Evolutionary conservation across 2,329 filamentous ascomycete species (phyloP).

Genomic region (Hymenotorrendiella dingleyae): DNA sequence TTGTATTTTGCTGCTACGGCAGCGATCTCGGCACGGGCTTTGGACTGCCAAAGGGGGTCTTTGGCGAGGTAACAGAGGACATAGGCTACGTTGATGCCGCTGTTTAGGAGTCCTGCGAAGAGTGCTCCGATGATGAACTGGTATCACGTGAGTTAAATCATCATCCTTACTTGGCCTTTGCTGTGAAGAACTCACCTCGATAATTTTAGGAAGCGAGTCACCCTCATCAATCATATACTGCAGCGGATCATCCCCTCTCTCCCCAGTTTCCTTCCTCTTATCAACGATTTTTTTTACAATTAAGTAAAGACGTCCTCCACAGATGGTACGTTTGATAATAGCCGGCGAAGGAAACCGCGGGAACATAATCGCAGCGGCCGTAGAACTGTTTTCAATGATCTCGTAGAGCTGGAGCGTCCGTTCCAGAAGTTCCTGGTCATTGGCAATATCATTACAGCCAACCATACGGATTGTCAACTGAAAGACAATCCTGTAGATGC

Average conservation of each 20-base stretch:
- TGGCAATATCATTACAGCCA: conserved; percentile 5
- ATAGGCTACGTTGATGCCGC: conserved; percentile 5
- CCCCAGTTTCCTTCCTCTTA: background rate
- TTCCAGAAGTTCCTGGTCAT: conserved; percentile 2
- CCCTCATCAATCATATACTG: conserved; percentile 5
- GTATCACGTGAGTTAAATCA: too few relatives aligned
- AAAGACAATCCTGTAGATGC: conserved; percentile 5
- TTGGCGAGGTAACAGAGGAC: conserved; percentile 36
- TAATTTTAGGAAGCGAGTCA: background rate
- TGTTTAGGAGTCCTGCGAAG: conserved; percentile 3
- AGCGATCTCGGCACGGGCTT: conserved; percentile 43
- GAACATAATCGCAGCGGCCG: conserved; percentile 1
- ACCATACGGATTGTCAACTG: conserved; percentile 8
- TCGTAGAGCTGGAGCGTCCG: conserved; percentile 3
- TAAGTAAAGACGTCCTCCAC: conserved; percentile 1
- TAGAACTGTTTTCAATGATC: conserved; percentile 2
- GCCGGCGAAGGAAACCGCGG: conserved; percentile 3
- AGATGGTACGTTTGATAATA: conserved; percentile 6
- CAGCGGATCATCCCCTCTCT: conserved; percentile 3
- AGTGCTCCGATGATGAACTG: conserved; percentile 4
- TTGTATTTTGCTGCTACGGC: conserved; percentile 39
- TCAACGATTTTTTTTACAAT: conserved; percentile 4
- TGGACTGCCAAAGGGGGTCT: conserved; percentile 40
- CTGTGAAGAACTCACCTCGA: conserved; percentile 1
- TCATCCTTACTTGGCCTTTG: too few relatives aligned